Base-by-base conservation (phyloP, 2,329 filamentous ascomycete genomes). In the Colletotrichum cordylinicola region DNA sequence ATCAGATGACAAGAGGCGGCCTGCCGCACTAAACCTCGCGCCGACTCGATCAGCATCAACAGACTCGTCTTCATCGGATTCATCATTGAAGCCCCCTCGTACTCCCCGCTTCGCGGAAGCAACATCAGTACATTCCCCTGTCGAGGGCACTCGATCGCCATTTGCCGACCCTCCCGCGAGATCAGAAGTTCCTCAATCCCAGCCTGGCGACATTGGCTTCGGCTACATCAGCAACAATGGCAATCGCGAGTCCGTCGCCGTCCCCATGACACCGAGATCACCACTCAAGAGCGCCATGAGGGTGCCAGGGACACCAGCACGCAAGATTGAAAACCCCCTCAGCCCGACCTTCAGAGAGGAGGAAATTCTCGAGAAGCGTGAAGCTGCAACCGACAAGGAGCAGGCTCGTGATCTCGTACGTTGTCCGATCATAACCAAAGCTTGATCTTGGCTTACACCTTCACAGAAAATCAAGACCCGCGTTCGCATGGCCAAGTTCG, bases 341-440 rank as follows among this genome's bases (percentile, higher is more conserved):
- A 98, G 96, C 85, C 96, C 96, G 55, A 98, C 96, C 0, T 98
- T 98, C 84, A 90, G 91, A 67, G 95, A 98, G 86, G 96, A 98
- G 86, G 92, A 96, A 67, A 86, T 94, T 6, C 87, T 98, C 37
- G 96, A 98, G 87, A 96, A 96, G 88, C 91, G 93, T 74, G 96
- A 98, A 83, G 90, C 90, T 72, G 84, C 89, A 77, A 96, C 96
- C 0, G 96, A 98, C 74, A 95, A 96, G 86, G 92, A 96, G 83
- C 96, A 98, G 86, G 94, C 91, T 37, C 93, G 93, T 81, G 96
- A 98, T 84, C 82, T 98, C 84, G 96, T 98, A 92, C 84, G 95
- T 90, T 13, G 56, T 56, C 8, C 18, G 5, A 12, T 27, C 13
- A 24, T 7, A 4, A 15, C 13, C 9, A 12, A 24, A 33, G 1